Base-by-base conservation (phyloP, 208 protist species). In the Strigomonas culicis region DNA sequence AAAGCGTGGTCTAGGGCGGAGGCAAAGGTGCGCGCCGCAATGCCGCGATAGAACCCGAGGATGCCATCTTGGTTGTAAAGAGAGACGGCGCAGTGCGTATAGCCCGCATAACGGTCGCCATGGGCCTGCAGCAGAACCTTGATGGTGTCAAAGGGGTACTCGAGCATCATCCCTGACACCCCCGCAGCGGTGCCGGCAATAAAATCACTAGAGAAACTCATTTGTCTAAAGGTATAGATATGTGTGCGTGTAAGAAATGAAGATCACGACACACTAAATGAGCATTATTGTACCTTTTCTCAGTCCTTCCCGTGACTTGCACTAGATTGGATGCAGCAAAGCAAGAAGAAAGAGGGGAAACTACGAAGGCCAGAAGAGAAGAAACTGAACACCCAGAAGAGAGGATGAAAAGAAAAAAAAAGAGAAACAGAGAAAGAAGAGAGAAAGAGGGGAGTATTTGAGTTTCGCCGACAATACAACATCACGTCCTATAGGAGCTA, bases 91-190 rank as follows among this genome's bases (percentile, higher is more conserved):
- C 85, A 94, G 69, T 89, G 70, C 32, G 56, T 49, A 61, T 87
- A 90, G 28, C 87, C 81, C 2, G 1, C 59, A 61, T 91, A 93
- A 13, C 62, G 57, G 36, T 41, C 72, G 8, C 59, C 66, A 75
- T 84, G 70, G 8, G 72, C 69, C 70, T 97, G 90, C 68, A 96
- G 68, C 8, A 84, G 84, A 31, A 93, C 88, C 79, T 97, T 96
- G 0, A 95, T 70, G 0, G 92, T 95, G 68, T 97, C 92, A 49
- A 97, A 85, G 19, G 88, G 92, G 68, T 95, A 90, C 63, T 97
- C 87, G 25, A 97, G 74, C 17, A 94, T 31, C 65, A 91, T 83
- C 6, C 72, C 82, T 2, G 75, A 76, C 8, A 78, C 70, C 2
- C 92, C 89, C 32, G 74, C 79, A 7, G 89, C 59, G 0, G 79